Percentiles rank a stretch among this genome's conserved stretches.
Conservation (phyloP, 2,329 filamentous ascomycete genomes). For the Ascochyta pisi region DNA sequence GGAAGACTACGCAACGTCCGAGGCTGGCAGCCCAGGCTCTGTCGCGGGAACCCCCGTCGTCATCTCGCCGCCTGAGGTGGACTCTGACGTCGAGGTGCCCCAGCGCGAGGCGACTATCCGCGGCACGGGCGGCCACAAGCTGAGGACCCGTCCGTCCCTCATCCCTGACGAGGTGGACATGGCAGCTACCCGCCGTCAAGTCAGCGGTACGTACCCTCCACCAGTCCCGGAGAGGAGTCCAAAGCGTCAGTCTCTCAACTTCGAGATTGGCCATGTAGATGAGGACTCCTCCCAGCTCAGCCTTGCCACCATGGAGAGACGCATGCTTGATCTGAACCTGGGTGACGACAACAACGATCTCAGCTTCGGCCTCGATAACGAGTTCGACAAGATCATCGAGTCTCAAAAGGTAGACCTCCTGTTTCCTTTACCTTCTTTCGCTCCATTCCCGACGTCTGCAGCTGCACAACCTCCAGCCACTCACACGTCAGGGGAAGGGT, state of each 20-base stretch:
- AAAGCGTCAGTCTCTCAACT: conserved; percentile 46
- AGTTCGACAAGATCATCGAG: conserved; percentile 95
- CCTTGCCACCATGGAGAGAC: conserved; percentile 41
- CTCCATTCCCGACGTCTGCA: conserved; percentile 36
- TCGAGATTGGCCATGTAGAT: conserved; percentile 43
- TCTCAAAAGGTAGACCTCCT: conserved; percentile 85
- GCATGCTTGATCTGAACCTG: conserved; percentile 79
- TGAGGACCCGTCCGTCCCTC: conserved; percentile 88
- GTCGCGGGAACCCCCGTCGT: conserved; percentile 79
- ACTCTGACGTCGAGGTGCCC: conserved; percentile 71
- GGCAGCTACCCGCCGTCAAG: conserved; percentile 83
- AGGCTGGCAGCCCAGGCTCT: conserved; percentile 81
- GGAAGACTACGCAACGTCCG: conserved; percentile 56
- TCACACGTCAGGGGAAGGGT: conserved; percentile 38
- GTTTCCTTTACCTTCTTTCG: conserved; percentile 46
- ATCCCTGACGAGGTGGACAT: conserved; percentile 87
- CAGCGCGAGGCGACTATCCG: conserved; percentile 89
- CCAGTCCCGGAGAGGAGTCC: conserved; percentile 49
- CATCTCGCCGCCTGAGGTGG: conserved; percentile 45
- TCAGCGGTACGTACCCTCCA: conserved; percentile 74
- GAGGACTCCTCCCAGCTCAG: conserved; percentile 42
- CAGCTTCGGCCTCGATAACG: conserved; percentile 84
- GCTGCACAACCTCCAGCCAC: conserved; percentile 29
- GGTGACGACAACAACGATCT: conserved; percentile 74
- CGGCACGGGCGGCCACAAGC: conserved; percentile 75